Percentiles rank a stretch among this genome's conserved stretches.
phyloP scores from a whole-genome alignment of 345 rosid genomes.

The Heritiera littoralis region DNA sequence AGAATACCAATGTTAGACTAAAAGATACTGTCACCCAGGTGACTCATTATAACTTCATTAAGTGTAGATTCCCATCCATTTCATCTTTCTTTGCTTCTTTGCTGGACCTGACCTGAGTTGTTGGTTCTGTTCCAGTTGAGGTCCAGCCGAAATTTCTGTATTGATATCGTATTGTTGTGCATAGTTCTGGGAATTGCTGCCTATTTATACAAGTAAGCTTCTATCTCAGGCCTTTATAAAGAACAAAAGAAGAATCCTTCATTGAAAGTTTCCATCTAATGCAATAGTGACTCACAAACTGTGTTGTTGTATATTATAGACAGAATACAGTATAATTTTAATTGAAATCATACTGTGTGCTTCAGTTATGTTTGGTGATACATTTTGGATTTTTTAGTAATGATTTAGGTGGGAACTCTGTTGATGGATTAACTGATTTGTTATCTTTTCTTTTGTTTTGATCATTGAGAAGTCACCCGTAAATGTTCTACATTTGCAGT shows the following conservation, averaged over 20 bases:
- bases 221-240: constrained; percentile 16
- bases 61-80: constrained; percentile 18
- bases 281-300: neutral
- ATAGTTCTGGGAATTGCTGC: constrained; percentile 97
- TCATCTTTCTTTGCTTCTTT: constrained; percentile 20
- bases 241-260: neutral
- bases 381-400: neutral
- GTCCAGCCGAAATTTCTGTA: constrained; percentile 97
- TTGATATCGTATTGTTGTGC: constrained; percentile 83
- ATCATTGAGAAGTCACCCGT: constrained; percentile 16
- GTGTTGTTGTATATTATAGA: neutral
- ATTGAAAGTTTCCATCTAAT: neutral
- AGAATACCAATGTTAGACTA: constrained; percentile 95
- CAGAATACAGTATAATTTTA: neutral
- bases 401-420: neutral
- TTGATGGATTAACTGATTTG: neutral
- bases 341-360: neutral
- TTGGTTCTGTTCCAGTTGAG: constrained; percentile 67
- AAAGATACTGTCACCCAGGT: constrained; percentile 96
- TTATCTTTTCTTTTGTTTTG: neutral
- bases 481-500: constrained; percentile 43
- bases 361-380: neutral
- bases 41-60: constrained; percentile 24
- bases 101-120: constrained; percentile 29
- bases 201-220: constrained; percentile 93